These are phyloP conservation scores for Tilletia horrida DNA, from an alignment of 1,284 basidiomycete species.

Conservation along the genomic window DNA sequence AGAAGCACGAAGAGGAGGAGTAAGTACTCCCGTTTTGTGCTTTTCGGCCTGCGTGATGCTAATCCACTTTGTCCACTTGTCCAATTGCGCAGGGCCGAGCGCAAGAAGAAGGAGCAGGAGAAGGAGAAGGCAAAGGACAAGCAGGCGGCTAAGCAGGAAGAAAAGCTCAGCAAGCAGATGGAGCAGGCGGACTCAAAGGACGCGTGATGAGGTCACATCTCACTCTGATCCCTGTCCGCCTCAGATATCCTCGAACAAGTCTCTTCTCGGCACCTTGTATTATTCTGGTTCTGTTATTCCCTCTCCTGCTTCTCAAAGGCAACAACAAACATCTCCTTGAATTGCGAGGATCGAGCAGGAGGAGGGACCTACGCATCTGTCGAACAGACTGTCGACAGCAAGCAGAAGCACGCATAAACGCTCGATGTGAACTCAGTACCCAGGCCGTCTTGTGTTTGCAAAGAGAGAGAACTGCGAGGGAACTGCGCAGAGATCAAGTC, in stretches of 20 bases:
- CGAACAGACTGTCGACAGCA: no score
- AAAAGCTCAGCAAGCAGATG: slow-evolving; percentile 25
- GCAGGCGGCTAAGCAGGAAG: slow-evolving; percentile 22
- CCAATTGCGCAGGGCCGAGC: slow-evolving; percentile 28
- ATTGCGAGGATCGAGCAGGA: no score
- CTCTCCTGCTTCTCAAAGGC: neutral
- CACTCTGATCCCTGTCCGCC: neutral
- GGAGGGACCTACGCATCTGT: no score
- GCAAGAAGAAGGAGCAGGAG: slow-evolving; percentile 34
- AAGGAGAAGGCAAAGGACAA: slow-evolving; percentile 24
- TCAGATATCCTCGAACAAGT: neutral
- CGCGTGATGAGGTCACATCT: neutral
- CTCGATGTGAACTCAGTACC: no score
- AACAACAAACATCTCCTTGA: no score
- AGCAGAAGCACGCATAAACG: no score
- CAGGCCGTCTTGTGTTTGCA: no score
- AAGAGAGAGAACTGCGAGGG: no score
- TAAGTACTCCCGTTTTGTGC: neutral
- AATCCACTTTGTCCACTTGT: neutral
- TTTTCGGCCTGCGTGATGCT: neutral
- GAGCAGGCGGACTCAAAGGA: slow-evolving; percentile 22
- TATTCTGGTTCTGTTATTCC: neutral
- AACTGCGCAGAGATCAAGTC: no score
- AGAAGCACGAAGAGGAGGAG: slow-evolving; percentile 33
- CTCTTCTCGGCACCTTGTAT: no score